phyloP scores from a whole-genome alignment of 73 alveolate genomes.

The Blepharisma japonicum region DNA sequence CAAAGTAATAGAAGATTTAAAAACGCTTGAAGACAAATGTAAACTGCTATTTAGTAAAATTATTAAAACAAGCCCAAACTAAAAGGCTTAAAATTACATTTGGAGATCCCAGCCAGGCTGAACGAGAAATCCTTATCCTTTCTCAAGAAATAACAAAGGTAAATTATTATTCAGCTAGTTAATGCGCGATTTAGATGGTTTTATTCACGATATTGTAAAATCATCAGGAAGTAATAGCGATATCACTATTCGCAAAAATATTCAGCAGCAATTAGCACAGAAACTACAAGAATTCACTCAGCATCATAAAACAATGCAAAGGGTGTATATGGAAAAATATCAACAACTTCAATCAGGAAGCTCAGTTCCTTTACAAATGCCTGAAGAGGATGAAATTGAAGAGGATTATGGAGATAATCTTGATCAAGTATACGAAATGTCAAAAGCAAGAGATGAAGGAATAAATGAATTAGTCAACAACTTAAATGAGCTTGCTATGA shows the following conservation, averaged over 20 bases:
- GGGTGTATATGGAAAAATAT: background rate
- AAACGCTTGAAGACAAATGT: background rate
- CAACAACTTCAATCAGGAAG: background rate
- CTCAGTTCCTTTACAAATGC: background rate
- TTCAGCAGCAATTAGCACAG: background rate
- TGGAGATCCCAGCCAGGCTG: constrained; percentile 16
- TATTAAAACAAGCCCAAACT: constrained; percentile 5
- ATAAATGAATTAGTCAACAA: constrained; percentile 60
- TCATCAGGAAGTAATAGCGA: no score
- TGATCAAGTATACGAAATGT: background rate
- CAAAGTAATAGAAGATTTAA: constrained; percentile 20
- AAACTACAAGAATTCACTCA: background rate
- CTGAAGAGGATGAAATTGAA: background rate
- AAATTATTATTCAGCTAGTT: background rate
- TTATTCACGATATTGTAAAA: background rate
- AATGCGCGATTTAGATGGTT: background rate
- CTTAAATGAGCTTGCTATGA: constrained; percentile 80
- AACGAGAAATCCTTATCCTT: background rate
- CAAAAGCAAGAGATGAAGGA: constrained; percentile 67
- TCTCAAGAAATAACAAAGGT: background rate
- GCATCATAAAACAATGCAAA: background rate
- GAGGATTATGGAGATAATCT: constrained; percentile 3
- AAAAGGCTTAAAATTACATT: constrained; percentile 12
- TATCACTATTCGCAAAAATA: no score
- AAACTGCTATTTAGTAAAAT: constrained; percentile 20